Percentiles rank a stretch among this genome's conserved stretches.
Evolutionary conservation across 2,329 filamentous ascomycete species (phyloP).

Genomic region (Pseudocercospora pini-densiflorae): DNA sequence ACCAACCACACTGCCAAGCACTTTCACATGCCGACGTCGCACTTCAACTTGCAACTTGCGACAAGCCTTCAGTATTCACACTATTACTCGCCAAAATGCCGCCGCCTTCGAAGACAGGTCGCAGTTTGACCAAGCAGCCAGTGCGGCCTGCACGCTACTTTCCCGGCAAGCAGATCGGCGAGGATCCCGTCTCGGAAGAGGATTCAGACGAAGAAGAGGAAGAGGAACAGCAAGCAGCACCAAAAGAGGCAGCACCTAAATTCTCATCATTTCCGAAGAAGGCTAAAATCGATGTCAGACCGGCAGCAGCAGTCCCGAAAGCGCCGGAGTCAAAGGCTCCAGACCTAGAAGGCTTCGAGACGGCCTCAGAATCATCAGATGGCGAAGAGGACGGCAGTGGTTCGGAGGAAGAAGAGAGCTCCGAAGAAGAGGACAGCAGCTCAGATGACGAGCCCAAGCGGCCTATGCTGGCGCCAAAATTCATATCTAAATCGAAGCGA

Average conservation of each 20-base stretch:
- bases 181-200: slow-evolving; percentile 48
- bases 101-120: slow-evolving; percentile 60
- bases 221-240: slow-evolving; percentile 45
- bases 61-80: not conserved
- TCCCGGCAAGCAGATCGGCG: slow-evolving; percentile 74
- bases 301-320: slow-evolving; percentile 30
- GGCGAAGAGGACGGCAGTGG: slow-evolving; percentile 44
- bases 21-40: slow-evolving; percentile 15
- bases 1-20: slow-evolving; percentile 7
- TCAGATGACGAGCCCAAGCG: slow-evolving; percentile 64
- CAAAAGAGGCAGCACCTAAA: slow-evolving; percentile 46
- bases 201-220: slow-evolving; percentile 58
- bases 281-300: slow-evolving; percentile 47
- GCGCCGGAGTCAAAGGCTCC: slow-evolving; percentile 38
- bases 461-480: slow-evolving; percentile 67
- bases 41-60: not conserved
- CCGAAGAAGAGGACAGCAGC: slow-evolving; percentile 63
- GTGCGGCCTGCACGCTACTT: slow-evolving; percentile 79
- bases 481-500: slow-evolving; percentile 67
- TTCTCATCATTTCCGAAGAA: slow-evolving; percentile 54
- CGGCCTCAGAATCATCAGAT: slow-evolving; percentile 52
- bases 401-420: slow-evolving; percentile 47
- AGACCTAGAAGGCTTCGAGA: slow-evolving; percentile 62
- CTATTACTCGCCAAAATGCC: slow-evolving; percentile 53
- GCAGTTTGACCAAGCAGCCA: slow-evolving; percentile 88